Evolutionary conservation across 768 basidiomycete species (phyloP).

Genomic region (Leucosporidium scottii): DNA sequence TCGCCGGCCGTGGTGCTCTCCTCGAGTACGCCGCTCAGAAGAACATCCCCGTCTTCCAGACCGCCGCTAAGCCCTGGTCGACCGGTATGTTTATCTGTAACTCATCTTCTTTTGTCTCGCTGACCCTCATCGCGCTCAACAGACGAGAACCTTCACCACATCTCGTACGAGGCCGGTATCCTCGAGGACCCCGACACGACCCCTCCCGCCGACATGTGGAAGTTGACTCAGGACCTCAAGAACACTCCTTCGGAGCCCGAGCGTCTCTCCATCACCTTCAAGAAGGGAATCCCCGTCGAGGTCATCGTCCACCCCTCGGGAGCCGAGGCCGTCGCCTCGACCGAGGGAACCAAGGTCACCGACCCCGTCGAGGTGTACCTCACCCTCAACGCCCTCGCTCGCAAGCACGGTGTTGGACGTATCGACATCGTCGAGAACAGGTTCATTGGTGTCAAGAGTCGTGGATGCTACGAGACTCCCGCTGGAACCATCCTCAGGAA

Average conservation of each 20-base stretch:
- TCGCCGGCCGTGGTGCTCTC: conserved; percentile 88
- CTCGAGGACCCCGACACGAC: conserved; percentile 93
- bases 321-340: conserved; percentile 24
- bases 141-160: conserved; percentile 99
- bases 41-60: conserved; percentile 87
- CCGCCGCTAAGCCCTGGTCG: conserved; percentile 95
- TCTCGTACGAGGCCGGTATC: conserved; percentile 98
- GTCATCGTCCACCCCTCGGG: conserved; percentile 51
- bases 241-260: conserved; percentile 73
- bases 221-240: conserved; percentile 78
- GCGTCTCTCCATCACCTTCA: conserved; percentile 75
- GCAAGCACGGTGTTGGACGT: conserved; percentile 91
- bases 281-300: conserved; percentile 75
- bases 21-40: conserved; percentile 82
- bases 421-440: conserved; percentile 99
- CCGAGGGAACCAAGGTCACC: conserved; percentile 57
- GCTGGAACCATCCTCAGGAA: conserved; percentile 91
- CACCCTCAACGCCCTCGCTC: conserved; percentile 78
- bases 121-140: neutral
- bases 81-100: conserved; percentile 48
- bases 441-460: conserved; percentile 97
- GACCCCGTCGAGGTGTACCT: conserved; percentile 92
- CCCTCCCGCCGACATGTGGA: conserved; percentile 98
- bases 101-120: neutral
- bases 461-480: conserved; percentile 98